Evolutionary conservation across 371 early-diverging fungal genomes (phyloP).

Genomic region (Apophysomyces ossiformis): DNA sequence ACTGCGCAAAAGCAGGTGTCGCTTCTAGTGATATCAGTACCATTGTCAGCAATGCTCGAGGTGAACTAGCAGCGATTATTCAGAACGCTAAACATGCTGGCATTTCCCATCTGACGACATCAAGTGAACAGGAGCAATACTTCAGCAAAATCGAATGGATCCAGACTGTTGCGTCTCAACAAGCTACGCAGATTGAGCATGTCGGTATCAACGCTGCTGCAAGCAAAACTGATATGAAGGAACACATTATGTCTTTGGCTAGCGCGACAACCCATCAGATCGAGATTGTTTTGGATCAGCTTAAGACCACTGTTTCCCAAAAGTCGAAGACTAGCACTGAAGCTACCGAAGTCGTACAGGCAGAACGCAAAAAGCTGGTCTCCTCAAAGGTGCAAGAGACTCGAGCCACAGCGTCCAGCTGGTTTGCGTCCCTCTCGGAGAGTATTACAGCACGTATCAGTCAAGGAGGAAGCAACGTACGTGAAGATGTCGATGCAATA

Average conservation of each 20-base stretch:
- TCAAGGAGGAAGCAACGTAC: slow-evolving; percentile 20
- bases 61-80: background rate
- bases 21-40: background rate
- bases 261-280: slow-evolving; percentile 35
- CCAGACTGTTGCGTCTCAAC: slow-evolving; percentile 26
- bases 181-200: slow-evolving; percentile 34
- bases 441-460: slow-evolving; percentile 17
- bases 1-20: slow-evolving; percentile 2
- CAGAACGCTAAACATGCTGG: slow-evolving; percentile 19
- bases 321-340: background rate
- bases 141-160: slow-evolving; percentile 31
- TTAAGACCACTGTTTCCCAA: slow-evolving; percentile 22
- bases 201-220: slow-evolving; percentile 32
- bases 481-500: slow-evolving; percentile 1
- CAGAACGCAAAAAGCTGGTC: slow-evolving; percentile 31
- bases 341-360: slow-evolving; percentile 11
- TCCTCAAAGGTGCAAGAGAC: slow-evolving; percentile 30
- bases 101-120: slow-evolving; percentile 21
- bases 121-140: slow-evolving; percentile 24
- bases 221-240: slow-evolving; percentile 24
- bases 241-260: slow-evolving; percentile 27
- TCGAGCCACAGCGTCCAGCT: slow-evolving; percentile 17
- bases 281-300: slow-evolving; percentile 30
- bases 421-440: slow-evolving; percentile 16
- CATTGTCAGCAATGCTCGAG: background rate